phyloP scores from a whole-genome alignment of 805 yeast species.

The Ogataea nakhonphanomensis region DNA sequence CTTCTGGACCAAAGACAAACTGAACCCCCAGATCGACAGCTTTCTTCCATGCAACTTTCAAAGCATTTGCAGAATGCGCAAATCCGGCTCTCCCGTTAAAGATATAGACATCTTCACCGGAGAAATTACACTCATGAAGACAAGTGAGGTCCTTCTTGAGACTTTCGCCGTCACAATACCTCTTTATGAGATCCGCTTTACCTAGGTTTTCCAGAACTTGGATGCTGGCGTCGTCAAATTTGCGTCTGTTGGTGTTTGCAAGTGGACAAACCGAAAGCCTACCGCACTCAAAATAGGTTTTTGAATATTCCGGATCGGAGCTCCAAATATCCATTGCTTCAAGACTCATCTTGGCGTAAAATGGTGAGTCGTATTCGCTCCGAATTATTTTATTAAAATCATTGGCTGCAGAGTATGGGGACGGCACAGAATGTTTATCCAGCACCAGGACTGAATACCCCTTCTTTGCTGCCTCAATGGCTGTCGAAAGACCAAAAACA shows the following conservation, averaged over 20 bases:
- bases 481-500: conserved; percentile 45
- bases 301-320: conserved; percentile 32
- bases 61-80: conserved; percentile 41
- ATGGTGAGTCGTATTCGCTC: conserved; percentile 41
- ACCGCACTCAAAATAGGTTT: conserved; percentile 39
- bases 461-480: conserved; percentile 34
- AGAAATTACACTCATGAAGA: conserved; percentile 15
- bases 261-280: conserved; percentile 38
- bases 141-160: conserved; percentile 24
- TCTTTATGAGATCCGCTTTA: conserved; percentile 29
- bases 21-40: conserved; percentile 32
- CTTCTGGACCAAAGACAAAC: conserved; percentile 34
- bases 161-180: conserved; percentile 28
- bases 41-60: conserved; percentile 31
- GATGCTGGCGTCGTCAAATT: conserved; percentile 39
- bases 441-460: conserved; percentile 35
- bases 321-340: conserved; percentile 44
- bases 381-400: conserved; percentile 50
- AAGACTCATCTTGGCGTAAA: conserved; percentile 40
- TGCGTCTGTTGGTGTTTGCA: conserved; percentile 30
- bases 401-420: conserved; percentile 44
- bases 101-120: conserved; percentile 15
- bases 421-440: conserved; percentile 42
- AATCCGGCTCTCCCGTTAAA: conserved; percentile 42
- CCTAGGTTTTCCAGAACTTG: conserved; percentile 32